Evolutionary conservation across 331 rosid genomes (phyloP), one percentile per base, ranked within the genome.

Genomic region (Dryas integrifolia): DNA sequence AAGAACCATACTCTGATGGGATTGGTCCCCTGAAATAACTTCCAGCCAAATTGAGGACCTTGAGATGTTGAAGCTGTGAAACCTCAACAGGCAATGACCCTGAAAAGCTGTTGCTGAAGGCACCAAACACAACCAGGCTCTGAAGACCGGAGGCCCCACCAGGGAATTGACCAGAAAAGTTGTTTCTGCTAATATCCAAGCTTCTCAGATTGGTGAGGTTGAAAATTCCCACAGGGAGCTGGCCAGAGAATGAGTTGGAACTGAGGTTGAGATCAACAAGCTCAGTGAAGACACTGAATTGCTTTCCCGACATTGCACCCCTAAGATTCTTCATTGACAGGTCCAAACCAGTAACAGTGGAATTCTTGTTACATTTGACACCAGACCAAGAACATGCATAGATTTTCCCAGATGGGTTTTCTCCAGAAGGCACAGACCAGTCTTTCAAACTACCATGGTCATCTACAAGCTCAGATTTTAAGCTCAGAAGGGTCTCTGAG

Each of bases 71-170:
- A 18, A 94, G 88, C 82, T 78, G 15, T 10, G 97, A 83, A 76
- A 89, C 75, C 64, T 88, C 92, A 24, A 66, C 82, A 39, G 98
- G 96, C 77, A 94, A 67, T 49, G 85, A 58, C 65, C 98, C 98
- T 0, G 91, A 84, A 79, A 94, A 94, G 82, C 96, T 94, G 91
- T 94, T 94, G 82, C 96, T 91, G 18, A 91, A 89, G 52, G 97
- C 98, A 69, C 89, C 98, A 56, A 91, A 78, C 58, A 85, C 84
- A 72, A 72, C 61, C 75, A 94, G 69, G 46, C 77, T 83, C 71
- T 43, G 69, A 38, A 94, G 90, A 4, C 79, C 75, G 4, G 86
- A 79, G 80, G 84, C 74, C 47, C 96, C 96, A 5, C 59, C 58
- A 0, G 97, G 96, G 64, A 94, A 94, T 7, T 63, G 82, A 53